Percentiles rank a stretch among this genome's conserved stretches.
Conservation (phyloP, 1,139 yeast species). For the Meyerozyma sp. region DNA sequence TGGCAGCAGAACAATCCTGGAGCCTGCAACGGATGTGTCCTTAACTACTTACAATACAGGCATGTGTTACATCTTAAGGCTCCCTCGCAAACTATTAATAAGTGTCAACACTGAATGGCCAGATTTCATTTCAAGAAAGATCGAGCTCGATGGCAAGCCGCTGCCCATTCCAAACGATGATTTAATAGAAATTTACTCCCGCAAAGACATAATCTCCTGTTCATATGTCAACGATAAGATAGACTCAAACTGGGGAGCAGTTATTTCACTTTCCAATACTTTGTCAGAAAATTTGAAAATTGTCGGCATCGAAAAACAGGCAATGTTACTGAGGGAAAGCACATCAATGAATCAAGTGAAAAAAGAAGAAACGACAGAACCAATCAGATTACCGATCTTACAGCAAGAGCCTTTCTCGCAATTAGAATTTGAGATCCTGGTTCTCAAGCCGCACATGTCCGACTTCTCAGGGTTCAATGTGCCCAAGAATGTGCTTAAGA, state of each 20-base stretch:
- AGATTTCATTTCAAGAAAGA: conserved; percentile 4
- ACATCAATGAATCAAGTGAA: conserved; percentile 2
- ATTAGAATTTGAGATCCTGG: not conserved
- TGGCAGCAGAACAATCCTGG: not conserved
- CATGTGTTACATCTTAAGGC: not conserved
- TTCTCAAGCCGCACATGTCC: not conserved
- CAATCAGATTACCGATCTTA: not conserved
- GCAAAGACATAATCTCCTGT: not conserved
- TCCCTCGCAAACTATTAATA: not conserved
- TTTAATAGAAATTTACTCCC: not conserved
- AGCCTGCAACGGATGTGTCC: not conserved
- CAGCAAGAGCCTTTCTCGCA: not conserved
- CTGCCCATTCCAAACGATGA: conserved; percentile 2
- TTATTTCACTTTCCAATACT: not conserved
- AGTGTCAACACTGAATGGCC: not conserved
- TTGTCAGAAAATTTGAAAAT: not conserved
- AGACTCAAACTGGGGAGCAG: not conserved
- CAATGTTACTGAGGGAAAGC: conserved; percentile 11
- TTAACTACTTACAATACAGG: not conserved
- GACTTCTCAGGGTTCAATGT: not conserved
- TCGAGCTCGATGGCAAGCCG: conserved; percentile 5
- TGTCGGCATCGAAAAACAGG: conserved; percentile 5
- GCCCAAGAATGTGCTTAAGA: not conserved
- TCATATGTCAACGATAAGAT: not conserved
- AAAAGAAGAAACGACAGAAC: not conserved